Evolutionary conservation across 805 yeast species (phyloP), one percentile per base, ranked within the genome.

Genomic region (Sugiyamaella lignohabitans): DNA sequence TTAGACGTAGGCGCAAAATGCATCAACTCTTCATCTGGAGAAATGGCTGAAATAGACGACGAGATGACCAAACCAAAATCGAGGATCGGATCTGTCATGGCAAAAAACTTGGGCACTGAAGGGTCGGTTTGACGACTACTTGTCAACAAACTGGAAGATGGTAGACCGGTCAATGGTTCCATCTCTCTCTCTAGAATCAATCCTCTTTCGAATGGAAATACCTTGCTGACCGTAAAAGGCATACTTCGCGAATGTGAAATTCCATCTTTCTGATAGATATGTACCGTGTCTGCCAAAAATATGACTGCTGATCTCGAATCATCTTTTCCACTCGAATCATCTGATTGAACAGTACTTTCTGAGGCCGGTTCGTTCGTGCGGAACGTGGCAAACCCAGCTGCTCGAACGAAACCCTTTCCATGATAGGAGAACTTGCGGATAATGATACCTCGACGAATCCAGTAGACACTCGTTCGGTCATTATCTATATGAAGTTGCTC

Each of bases 51-150:
- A 0, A 84, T 80, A 1, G 88, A 79, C 0, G 87, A 78, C 0
- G 91, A 79, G 1, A 80, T 78, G 3, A 87, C 75, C 3, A 78
- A 67, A 2, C 95, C 87, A 47, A 85, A 72, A 3, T 86, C 93
- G 1, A 78, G 76, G 50, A 83, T 66, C 0, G 95, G 91, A 59
- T 86, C 94, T 1, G 80, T 72, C 49, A 87, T 60, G 0, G 94
- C 79, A 45, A 87, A 69, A 54, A 85, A 83, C 44, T 68, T 63
- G 2, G 59, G 61, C 21, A 46, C 47, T 30, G 5, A 11, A 21
- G 24, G 8, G 6, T 38, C 17, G 30, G 24, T 23, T n/a, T n/a
- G n/a, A n/a, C n/a, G n/a, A 27, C 14, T 27, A 14, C 32, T 27
- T 10, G 32, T 27, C 10, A 10, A 10, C 10, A 10, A 14, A 10